Conservation (phyloP, 495 filamentous ascomycete species). For the Choiromyces venosus region DNA sequence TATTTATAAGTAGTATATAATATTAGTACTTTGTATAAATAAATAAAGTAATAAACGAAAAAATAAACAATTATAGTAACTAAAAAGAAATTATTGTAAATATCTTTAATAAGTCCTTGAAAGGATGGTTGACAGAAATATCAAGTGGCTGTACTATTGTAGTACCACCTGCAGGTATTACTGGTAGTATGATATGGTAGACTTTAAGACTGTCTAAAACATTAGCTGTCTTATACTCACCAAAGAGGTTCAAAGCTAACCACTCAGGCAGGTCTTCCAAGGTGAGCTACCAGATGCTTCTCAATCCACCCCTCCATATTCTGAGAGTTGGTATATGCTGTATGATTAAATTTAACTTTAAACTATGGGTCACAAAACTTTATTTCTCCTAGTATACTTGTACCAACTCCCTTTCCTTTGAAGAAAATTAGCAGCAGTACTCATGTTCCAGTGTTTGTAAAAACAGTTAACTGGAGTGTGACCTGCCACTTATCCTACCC, state of each 20-base stretch:
- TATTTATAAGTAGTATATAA: too few species aligned
- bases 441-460: slow-evolving; percentile 2
- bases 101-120: too few species aligned
- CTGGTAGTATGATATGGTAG: background rate
- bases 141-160: background rate
- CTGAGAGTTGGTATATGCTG: slow-evolving; percentile 1
- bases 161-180: slow-evolving; percentile 5
- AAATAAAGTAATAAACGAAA: too few species aligned
- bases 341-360: slow-evolving; percentile 3
- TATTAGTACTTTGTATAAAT: too few species aligned
- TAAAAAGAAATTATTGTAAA: too few species aligned
- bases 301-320: slow-evolving; percentile 6
- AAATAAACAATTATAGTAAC: too few species aligned
- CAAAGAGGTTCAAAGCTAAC: background rate
- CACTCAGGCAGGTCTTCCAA: background rate
- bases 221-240: background rate
- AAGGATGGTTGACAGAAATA: background rate
- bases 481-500: slow-evolving; percentile 6
- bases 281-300: slow-evolving; percentile 1
- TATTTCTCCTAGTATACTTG: background rate
- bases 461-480: slow-evolving; percentile 4
- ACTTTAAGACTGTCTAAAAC: background rate
- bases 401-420: background rate
- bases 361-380: background rate
- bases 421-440: too few species aligned